Base-by-base conservation (phyloP, 257 asterid genomes). In the Rubia yunnanensis region DNA sequence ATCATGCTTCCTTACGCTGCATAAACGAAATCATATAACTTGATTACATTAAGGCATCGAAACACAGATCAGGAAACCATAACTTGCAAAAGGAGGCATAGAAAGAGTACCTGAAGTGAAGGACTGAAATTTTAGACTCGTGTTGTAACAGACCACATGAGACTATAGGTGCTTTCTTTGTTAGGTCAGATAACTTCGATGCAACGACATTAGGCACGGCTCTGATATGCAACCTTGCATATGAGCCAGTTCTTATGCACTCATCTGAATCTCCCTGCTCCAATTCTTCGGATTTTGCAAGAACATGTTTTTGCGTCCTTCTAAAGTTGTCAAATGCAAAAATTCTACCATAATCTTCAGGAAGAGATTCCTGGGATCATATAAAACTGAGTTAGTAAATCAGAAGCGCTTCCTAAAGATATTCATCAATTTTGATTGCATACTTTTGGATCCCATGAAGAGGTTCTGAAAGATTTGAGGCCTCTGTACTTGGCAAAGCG, bases 401-500 rank as follows among this genome's bases (percentile, higher is more conserved):
- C 20, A 41, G 4, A 46, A 41, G 35, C 20, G 57, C 54, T 10
- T 58, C 48, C 31, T 35, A 15, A 59, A 57, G 1, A 24, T 14
- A 26, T 34, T 46, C 30, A 28, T 27, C 36, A 44, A 71, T 24
- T 63, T n/a, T 35, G 62, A 79, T 55, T 57, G 73, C 82, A 35
- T 86, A 94, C 99, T 76, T 90, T 90, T 54, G 98, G 96, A 75
- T 94, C 99, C 99, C 99, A 94, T n/a, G 88, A 78, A 36, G 99
- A 90, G 65, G 96, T 88, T 85, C 96, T 88, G 86, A 94, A 82
- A 65, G 98, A 94, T 77, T 82, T 90, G 24, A 90, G 84, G 72
- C 98, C 97, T 84, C 98, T 86, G 79, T 86, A 94, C 77, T 86
- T 94, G 27, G 96, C 91, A 81, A 94, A 94, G 49, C 99, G 87